A percentile compares a stretch with the other conserved stretches of the same genome.
phyloP scores from a whole-genome alignment of 2,329 filamentous ascomycete genomes.

The Bipolaris victoriae region DNA sequence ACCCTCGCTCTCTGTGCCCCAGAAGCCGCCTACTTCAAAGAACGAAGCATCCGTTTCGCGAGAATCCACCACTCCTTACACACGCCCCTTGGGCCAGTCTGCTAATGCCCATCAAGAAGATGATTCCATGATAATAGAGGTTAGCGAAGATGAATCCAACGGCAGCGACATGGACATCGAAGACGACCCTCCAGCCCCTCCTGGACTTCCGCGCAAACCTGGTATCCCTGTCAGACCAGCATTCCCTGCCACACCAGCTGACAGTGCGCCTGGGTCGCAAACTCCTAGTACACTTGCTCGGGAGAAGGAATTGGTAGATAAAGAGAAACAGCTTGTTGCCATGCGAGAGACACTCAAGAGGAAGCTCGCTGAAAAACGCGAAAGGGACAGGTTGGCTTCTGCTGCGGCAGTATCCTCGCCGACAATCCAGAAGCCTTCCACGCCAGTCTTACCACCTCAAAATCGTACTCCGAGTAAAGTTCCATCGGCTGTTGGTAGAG shows the following conservation, averaged over 20 bases:
- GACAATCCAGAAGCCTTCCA: conserved; percentile 1
- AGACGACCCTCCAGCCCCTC: conserved; percentile 56
- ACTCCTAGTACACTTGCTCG: conserved; percentile 47
- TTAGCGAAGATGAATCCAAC: conserved; percentile 74
- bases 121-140: conserved; percentile 77
- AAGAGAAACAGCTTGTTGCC: conserved; percentile 59
- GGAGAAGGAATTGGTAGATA: conserved; percentile 53
- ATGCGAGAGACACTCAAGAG: conserved; percentile 37
- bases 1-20: conserved; percentile 16
- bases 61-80: conserved; percentile 48
- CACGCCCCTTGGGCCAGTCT: conserved; percentile 68
- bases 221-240: conserved; percentile 35
- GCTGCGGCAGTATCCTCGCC: conserved; percentile 20
- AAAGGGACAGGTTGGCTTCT: conserved; percentile 26
- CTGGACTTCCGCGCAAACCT: conserved; percentile 30
- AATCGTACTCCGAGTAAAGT: background rate
- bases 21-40: conserved; percentile 70
- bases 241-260: conserved; percentile 30
- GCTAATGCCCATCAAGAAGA: conserved; percentile 61
- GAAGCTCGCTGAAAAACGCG: conserved; percentile 35
- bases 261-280: conserved; percentile 45
- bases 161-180: conserved; percentile 70
- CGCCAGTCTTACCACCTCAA: conserved; percentile 8
- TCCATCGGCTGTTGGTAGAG: conserved; percentile 7
- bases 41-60: conserved; percentile 60